Percentiles rank a stretch among this genome's conserved stretches.
Evolutionary conservation across 2,329 filamentous ascomycete genomes (phyloP).

Genomic region (Exophiala sp.): DNA sequence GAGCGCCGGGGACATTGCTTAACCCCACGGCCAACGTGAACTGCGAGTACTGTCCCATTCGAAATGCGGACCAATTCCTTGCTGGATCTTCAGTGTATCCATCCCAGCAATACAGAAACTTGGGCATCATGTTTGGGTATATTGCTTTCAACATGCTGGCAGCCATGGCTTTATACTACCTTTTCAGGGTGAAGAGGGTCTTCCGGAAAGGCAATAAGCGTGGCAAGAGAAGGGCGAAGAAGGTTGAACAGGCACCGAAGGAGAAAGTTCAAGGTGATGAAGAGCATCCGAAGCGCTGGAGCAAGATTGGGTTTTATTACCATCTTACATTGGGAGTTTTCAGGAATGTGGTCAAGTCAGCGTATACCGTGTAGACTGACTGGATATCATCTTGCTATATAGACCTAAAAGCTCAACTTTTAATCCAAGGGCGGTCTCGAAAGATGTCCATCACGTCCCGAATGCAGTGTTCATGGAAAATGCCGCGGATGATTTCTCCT

Average conservation of each 20-base stretch:
- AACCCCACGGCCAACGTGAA: conserved; percentile 57
- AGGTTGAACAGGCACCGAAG: conserved; percentile 42
- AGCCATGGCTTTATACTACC: conserved; percentile 55
- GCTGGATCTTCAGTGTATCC: conserved; percentile 51
- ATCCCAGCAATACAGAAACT: conserved; percentile 64
- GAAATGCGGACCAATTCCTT: conserved; percentile 40
- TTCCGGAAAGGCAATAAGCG: conserved; percentile 29
- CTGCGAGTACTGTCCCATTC: conserved; percentile 57
- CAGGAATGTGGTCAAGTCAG: conserved; percentile 2
- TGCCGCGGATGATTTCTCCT: not conserved
- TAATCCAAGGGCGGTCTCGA: not conserved
- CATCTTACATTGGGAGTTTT: conserved; percentile 1
- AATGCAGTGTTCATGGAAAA: too few relatives aligned
- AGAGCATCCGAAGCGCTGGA: not conserved
- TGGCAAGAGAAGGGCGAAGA: conserved; percentile 41
- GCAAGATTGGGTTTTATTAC: conserved; percentile 7
- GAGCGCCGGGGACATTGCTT: conserved; percentile 50
- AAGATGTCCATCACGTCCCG: too few relatives aligned
- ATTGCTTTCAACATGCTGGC: conserved; percentile 57
- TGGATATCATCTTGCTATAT: not conserved
- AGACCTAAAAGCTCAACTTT: not conserved
- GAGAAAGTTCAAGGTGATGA: not conserved
- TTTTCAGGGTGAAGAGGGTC: conserved; percentile 35
- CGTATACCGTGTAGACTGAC: not conserved
- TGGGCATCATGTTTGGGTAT: conserved; percentile 61